These are phyloP conservation scores for Sedum album DNA, from an alignment of 164 flowering plant species.

Conservation along the genomic window DNA sequence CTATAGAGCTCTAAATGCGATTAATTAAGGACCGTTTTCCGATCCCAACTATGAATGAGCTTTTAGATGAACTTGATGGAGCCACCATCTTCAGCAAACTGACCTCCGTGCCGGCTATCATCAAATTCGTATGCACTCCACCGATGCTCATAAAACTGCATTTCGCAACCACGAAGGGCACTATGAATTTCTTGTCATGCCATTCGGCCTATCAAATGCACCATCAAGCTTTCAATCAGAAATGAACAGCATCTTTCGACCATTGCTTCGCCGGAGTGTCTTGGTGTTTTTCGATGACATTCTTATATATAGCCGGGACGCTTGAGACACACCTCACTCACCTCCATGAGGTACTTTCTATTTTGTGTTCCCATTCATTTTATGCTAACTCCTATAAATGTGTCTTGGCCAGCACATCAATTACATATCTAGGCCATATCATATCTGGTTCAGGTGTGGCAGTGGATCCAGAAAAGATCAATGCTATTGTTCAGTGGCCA, in stretches of 20 bases:
- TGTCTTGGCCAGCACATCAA: no score
- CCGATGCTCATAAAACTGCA: not conserved
- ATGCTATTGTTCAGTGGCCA: no score
- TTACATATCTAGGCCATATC: no score
- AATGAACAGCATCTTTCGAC: no score
- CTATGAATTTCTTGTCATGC: not conserved
- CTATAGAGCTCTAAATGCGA: not conserved
- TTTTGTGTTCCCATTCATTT: no score
- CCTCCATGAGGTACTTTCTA: no score
- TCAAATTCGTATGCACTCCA: not conserved
- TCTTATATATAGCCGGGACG: no score
- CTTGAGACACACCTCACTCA: no score
- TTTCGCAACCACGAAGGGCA: not conserved
- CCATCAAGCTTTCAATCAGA: not conserved
- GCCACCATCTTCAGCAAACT: not conserved
- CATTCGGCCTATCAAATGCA: not conserved
- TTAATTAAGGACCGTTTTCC: not conserved
- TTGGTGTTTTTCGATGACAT: constrained; percentile 9
- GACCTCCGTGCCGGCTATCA: constrained; percentile 2
- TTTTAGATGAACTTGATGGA: not conserved
- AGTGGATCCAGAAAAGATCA: no score
- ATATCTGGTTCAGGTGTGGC: no score
- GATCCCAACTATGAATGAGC: not conserved
- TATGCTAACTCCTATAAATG: no score
- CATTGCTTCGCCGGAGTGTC: not conserved